phyloP scores from a whole-genome alignment of 2,329 filamentous ascomycete genomes.

The Shiraia sp. region DNA sequence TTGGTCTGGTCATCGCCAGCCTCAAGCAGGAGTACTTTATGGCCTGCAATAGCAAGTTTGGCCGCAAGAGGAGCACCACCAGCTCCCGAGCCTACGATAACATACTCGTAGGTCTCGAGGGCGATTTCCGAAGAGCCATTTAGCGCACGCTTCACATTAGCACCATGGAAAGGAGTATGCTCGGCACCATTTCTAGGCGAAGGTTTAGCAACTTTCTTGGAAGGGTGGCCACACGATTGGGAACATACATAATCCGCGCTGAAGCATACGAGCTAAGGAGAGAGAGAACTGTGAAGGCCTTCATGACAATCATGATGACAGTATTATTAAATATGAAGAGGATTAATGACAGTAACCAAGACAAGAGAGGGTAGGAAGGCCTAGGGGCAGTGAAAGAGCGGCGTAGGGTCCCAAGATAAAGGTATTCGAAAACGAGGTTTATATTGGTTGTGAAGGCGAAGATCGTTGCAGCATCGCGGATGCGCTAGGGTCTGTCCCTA shows the following conservation, averaged over 20 bases:
- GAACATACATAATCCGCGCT: slow-evolving; percentile 18
- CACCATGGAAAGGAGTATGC: slow-evolving; percentile 20
- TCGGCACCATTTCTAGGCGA: slow-evolving; percentile 21
- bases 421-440: too few species aligned
- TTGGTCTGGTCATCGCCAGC: slow-evolving; percentile 61
- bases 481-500: too few species aligned
- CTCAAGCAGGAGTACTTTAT: slow-evolving; percentile 61
- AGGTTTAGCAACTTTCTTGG: neutral
- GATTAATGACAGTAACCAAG: neutral
- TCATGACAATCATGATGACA: slow-evolving; percentile 1
- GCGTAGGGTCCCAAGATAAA: too few species aligned
- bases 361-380: too few species aligned
- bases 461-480: too few species aligned
- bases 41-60: slow-evolving; percentile 59
- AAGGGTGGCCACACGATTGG: neutral
- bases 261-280: slow-evolving; percentile 10
- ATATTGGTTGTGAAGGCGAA: too few species aligned
- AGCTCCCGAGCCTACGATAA: slow-evolving; percentile 63
- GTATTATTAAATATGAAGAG: neutral
- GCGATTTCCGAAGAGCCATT: slow-evolving; percentile 11
- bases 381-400: too few species aligned
- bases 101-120: slow-evolving; percentile 57
- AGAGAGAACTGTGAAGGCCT: slow-evolving; percentile 11
- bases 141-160: slow-evolving; percentile 22
- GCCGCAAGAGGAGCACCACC: slow-evolving; percentile 63